These are phyloP conservation scores for Cytospora chrysosperma DNA, from an alignment of 2,329 filamentous ascomycete genomes.

Conservation along the genomic window DNA sequence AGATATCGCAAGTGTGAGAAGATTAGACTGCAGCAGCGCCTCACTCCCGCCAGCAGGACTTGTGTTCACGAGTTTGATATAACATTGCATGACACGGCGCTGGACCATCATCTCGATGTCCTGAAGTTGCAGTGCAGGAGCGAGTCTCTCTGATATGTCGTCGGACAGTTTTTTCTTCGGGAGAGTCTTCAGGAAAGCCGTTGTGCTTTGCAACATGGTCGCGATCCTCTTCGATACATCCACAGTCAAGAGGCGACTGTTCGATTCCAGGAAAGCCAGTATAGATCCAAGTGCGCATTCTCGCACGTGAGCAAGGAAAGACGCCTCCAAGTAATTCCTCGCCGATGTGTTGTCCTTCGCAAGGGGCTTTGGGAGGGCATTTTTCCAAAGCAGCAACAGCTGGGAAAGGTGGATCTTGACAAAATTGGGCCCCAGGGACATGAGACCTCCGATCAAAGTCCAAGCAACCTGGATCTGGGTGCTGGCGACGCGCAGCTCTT, in stretches of 20 bases:
- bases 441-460: constrained; percentile 93
- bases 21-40: constrained; percentile 83
- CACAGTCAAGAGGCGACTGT: constrained; percentile 84
- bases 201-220: constrained; percentile 92
- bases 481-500: constrained; percentile 84
- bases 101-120: constrained; percentile 94
- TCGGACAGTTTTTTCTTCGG: constrained; percentile 82
- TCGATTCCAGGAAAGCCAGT: constrained; percentile 89
- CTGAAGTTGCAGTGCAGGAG: constrained; percentile 81
- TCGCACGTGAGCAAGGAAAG: constrained; percentile 89
- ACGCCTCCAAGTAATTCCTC: constrained; percentile 81
- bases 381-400: constrained; percentile 92
- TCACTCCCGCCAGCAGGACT: constrained; percentile 84
- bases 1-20: constrained; percentile 84
- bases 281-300: constrained; percentile 93
- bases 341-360: constrained; percentile 86
- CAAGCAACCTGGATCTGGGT: constrained; percentile 97
- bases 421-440: constrained; percentile 96
- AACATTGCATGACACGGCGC: constrained; percentile 89
- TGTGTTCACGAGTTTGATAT: constrained; percentile 84
- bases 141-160: constrained; percentile 79
- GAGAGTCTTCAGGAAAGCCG: constrained; percentile 81
- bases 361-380: constrained; percentile 91
- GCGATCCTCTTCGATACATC: constrained; percentile 93
- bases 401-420: constrained; percentile 98